These are phyloP conservation scores for Boletus semigastroideus DNA, from an alignment of 1,284 basidiomycete genomes.

Conservation along the genomic window DNA sequence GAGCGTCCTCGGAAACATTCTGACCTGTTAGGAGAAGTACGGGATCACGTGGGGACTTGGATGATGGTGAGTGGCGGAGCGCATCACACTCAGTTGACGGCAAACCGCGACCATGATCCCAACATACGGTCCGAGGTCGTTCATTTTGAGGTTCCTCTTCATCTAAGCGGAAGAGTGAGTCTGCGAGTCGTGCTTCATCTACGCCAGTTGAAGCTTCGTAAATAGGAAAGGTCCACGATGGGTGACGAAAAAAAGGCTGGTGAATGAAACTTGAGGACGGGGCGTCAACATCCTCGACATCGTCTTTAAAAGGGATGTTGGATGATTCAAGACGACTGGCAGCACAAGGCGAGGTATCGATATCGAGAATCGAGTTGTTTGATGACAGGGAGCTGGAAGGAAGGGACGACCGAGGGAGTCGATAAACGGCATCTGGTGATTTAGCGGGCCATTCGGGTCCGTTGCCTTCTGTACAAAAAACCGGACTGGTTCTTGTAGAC, in stretches of 20 bases:
- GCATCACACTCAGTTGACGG: background rate
- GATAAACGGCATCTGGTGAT: background rate
- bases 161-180: background rate
- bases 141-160: background rate
- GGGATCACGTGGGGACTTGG: background rate
- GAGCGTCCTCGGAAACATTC: background rate
- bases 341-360: conserved; percentile 26
- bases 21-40: background rate
- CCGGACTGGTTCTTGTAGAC: background rate
- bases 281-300: background rate
- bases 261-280: background rate
- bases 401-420: conserved; percentile 23
- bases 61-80: background rate
- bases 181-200: conserved; percentile 1
- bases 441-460: background rate
- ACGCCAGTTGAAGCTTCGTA: background rate
- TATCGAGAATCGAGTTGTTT: conserved; percentile 18
- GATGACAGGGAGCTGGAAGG: conserved; percentile 13
- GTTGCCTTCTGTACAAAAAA: background rate
- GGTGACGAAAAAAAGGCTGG: background rate
- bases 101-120: background rate
- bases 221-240: background rate
- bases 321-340: background rate
- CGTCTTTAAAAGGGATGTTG: background rate
- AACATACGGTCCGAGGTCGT: background rate